phyloP scores from a whole-genome alignment of 192 early-diverging fungal genomes.

The Coemansia sp. region DNA sequence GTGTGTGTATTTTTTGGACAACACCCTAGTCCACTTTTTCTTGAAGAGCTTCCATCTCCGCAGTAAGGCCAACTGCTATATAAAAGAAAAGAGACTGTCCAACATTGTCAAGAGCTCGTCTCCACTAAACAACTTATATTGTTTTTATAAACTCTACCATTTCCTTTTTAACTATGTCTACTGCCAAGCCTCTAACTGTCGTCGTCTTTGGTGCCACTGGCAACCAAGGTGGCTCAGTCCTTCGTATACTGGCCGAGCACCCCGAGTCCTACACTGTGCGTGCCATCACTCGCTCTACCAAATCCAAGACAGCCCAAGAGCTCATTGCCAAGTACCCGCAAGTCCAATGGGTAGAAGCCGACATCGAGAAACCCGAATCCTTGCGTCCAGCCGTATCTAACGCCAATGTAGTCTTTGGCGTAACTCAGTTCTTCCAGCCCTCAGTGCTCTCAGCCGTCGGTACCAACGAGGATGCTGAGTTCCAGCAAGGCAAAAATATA shows the following conservation, averaged over 20 bases:
- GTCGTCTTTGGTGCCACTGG: conserved; percentile 33
- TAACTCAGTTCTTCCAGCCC: conserved; percentile 20
- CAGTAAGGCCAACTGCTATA: not conserved
- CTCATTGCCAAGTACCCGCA: conserved; percentile 12
- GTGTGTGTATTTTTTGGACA: too few species aligned
- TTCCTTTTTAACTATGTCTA: not conserved
- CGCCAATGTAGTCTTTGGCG: conserved; percentile 24
- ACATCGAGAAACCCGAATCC: not conserved
- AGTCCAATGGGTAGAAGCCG: conserved; percentile 20
- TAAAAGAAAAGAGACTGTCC: not conserved
- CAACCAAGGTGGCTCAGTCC: conserved; percentile 25
- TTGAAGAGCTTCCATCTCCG: not conserved
- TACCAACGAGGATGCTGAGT: conserved; percentile 5
- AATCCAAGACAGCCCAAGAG: not conserved
- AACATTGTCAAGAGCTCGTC: not conserved
- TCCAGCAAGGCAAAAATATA: conserved; percentile 13
- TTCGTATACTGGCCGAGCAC: conserved; percentile 10
- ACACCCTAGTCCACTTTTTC: too few species aligned
- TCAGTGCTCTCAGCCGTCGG: not conserved
- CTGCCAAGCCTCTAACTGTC: conserved; percentile 6
- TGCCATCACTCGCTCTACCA: conserved; percentile 14
- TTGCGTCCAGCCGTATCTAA: conserved; percentile 2
- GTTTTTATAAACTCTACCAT: not conserved
- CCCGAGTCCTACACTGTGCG: conserved; percentile 10
- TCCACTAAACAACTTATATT: not conserved